Evolutionary conservation across 352 stramenopile species (phyloP), one percentile per base, ranked within the genome.

Genomic region (Phytophthora citrophthora): DNA sequence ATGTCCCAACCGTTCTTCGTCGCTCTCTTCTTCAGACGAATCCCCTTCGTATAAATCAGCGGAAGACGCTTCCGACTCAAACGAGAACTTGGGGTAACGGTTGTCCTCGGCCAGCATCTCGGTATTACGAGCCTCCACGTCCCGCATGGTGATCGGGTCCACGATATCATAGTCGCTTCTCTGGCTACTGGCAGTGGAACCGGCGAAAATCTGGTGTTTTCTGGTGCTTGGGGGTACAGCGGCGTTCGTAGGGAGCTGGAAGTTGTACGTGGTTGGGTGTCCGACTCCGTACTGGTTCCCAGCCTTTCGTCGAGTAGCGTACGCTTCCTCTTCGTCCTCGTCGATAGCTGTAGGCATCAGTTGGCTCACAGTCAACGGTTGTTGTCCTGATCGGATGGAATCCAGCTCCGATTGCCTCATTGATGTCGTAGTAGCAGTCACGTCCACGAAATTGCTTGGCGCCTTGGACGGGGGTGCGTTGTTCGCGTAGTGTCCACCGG

Each of bases 141-240:
- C 80, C 2, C 50, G 70, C 51, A 93, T 75, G 38, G 74, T 84
- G 23, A 70, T 72, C 1, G 80, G 79, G 55, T 86, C 80, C 0
- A 93, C 82, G 29, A 93, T 93, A 46, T 93, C 84, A 46, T 86
- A 93, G 59, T 93, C 81, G 54, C 88, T 83, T 4, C 58, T 50
- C 54, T 68, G 82, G 58, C 75, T 74, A 51, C 75, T 73, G 48
- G 75, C 61, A 40, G 61, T 57, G 47, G 78, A 78, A 5, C 36
- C 44, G 3, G 32, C 64, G 29, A 71, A 68, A 12, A 60, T 53
- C n/a, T 64, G 64, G 0, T 46, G 50, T 10, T 56, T 54, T 18
- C 39, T 60, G 12, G 15, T 63, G 20, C 34, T 61, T 10, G 24
- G 46, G 13, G 64, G 40, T 0, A 64, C 50, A 36, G 46, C 39